Percentiles rank a stretch among this genome's conserved stretches.
These are phyloP conservation scores for Psilocybe tampanensis DNA, from an alignment of 768 basidiomycete species.

Conservation along the genomic window DNA sequence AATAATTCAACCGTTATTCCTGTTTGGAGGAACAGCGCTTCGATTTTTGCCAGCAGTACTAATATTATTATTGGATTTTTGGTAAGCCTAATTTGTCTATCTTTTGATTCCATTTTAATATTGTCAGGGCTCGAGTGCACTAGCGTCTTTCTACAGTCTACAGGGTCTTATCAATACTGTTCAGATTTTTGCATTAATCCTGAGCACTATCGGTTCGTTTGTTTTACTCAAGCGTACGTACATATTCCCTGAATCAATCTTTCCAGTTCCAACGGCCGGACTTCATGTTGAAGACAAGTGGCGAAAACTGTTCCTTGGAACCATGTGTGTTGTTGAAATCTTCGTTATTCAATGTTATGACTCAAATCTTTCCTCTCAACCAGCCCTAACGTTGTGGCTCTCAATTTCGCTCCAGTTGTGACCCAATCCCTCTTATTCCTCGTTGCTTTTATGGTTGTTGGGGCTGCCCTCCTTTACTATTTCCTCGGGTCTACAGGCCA, in stretches of 20 bases:
- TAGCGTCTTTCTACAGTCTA: slow-evolving; percentile 70
- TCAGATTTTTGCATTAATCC: slow-evolving; percentile 71
- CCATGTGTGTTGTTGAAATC: slow-evolving; percentile 49
- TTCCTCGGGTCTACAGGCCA: slow-evolving; percentile 54
- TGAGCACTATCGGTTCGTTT: slow-evolving; percentile 62
- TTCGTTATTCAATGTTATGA: not conserved
- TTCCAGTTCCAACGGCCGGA: slow-evolving; percentile 40
- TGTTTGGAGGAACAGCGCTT: slow-evolving; percentile 56
- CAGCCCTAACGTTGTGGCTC: slow-evolving; percentile 73
- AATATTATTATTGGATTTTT: slow-evolving; percentile 55
- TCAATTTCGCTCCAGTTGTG: slow-evolving; percentile 69
- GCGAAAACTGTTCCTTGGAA: slow-evolving; percentile 64
- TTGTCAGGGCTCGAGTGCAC: slow-evolving; percentile 65
- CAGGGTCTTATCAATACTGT: slow-evolving; percentile 70
- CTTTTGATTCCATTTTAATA: slow-evolving; percentile 1
- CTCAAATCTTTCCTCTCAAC: slow-evolving; percentile 1
- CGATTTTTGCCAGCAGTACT: slow-evolving; percentile 48
- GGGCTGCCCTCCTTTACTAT: slow-evolving; percentile 55
- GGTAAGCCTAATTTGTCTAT: slow-evolving; percentile 37
- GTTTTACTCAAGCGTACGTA: not conserved
- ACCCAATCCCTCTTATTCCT: slow-evolving; percentile 64
- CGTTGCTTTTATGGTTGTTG: slow-evolving; percentile 55
- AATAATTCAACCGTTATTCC: slow-evolving; percentile 49
- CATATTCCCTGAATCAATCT: not conserved
- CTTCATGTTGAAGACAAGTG: slow-evolving; percentile 48